Evolutionary conservation across 768 basidiomycete genomes (phyloP).

Genomic region (Jaapia argillacea): DNA sequence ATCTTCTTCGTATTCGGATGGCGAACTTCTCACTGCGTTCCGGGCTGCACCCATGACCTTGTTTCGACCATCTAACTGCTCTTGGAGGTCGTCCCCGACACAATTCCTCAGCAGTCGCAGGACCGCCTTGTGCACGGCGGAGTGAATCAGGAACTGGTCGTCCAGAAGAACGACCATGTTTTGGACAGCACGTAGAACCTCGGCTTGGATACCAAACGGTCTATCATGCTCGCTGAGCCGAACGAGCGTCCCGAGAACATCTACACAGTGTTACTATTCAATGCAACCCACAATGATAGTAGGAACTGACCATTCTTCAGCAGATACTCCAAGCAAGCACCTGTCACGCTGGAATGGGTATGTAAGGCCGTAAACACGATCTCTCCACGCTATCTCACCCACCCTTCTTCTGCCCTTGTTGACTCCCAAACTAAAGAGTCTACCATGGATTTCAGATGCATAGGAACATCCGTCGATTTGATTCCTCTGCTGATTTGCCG

Average conservation of each 20-base stretch:
- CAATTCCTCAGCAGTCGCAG: conserved; percentile 78
- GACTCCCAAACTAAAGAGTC: conserved; percentile 84
- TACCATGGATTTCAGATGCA: conserved; percentile 67
- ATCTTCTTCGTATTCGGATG: conserved; percentile 88
- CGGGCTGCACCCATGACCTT: conserved; percentile 81
- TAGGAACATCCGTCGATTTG: conserved; percentile 70
- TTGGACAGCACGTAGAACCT: conserved; percentile 78
- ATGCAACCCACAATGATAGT: no score
- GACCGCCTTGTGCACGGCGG: conserved; percentile 82
- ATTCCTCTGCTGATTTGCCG: conserved; percentile 79
- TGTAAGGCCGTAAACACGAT: conserved; percentile 1
- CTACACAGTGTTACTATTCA: conserved; percentile 27
- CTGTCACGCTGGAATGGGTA: conserved; percentile 52
- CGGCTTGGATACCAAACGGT: conserved; percentile 84
- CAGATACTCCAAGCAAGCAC: conserved; percentile 84
- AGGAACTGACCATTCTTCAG: conserved; percentile 86
- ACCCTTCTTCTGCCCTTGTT: conserved; percentile 82
- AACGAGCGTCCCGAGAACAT: conserved; percentile 78
- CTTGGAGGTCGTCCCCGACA: conserved; percentile 87
- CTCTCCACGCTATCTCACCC: conserved; percentile 20
- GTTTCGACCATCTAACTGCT: conserved; percentile 70
- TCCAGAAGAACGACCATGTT: conserved; percentile 89
- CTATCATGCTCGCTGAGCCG: conserved; percentile 77
- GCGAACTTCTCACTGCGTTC: conserved; percentile 51
- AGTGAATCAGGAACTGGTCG: conserved; percentile 89